A percentile compares a stretch with the other conserved stretches of the same genome.
phyloP scores from a whole-genome alignment of 2,329 filamentous ascomycete species.

The Paracoccidioides lutzii region DNA sequence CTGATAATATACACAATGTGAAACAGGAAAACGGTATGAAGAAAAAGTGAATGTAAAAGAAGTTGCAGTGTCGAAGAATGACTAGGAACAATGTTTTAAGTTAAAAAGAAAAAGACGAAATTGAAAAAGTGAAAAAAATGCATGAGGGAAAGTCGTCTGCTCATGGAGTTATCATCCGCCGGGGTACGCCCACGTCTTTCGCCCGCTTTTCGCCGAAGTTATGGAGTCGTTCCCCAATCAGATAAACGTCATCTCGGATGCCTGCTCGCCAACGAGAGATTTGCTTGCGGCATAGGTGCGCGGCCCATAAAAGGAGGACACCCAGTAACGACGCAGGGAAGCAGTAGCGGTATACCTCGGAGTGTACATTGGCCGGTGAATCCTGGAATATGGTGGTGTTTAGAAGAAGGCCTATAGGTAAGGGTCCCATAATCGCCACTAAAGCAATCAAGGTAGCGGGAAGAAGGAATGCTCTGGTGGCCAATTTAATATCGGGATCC shows the following conservation, averaged over 20 bases:
- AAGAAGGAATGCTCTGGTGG: constrained; percentile 77
- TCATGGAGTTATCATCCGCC: constrained; percentile 24
- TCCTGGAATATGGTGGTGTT: constrained; percentile 32
- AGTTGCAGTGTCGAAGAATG: not conserved
- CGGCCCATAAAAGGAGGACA: constrained; percentile 38
- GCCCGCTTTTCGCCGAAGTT: constrained; percentile 62
- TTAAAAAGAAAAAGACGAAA: not conserved
- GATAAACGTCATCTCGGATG: constrained; percentile 87
- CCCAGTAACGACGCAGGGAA: constrained; percentile 55
- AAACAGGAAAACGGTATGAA: not conserved
- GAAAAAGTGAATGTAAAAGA: not conserved
- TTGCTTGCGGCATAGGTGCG: constrained; percentile 35
- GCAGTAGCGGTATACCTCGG: constrained; percentile 49
- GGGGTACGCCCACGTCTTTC: constrained; percentile 26
- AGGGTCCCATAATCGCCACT: constrained; percentile 52
- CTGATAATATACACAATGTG: not conserved
- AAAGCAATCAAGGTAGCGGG: constrained; percentile 53
- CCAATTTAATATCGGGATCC: constrained; percentile 61
- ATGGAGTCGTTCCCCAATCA: constrained; percentile 87
- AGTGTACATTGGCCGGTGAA: constrained; percentile 20
- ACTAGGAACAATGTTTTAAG: not conserved
- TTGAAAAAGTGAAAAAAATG: not conserved
- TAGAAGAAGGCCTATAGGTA: constrained; percentile 42
- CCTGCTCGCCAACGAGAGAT: constrained; percentile 64
- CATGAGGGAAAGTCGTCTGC: not conserved